Base-by-base conservation (phyloP, 345 rosid genomes). In the Cochlearia excelsa region DNA sequence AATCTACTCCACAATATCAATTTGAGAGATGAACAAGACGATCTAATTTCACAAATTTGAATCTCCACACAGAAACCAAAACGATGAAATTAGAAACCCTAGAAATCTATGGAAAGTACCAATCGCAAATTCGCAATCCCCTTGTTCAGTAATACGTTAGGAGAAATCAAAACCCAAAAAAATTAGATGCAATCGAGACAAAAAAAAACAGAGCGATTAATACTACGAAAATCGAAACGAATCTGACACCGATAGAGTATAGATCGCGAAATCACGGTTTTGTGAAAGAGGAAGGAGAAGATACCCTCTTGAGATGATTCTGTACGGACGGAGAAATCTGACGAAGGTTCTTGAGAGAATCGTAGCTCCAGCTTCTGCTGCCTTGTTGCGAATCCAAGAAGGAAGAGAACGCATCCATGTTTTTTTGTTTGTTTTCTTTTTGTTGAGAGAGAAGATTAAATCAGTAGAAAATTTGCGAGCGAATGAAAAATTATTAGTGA, bases 291-390 rank as follows among this genome's bases (percentile, higher is more conserved):
- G 46, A 46, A 1, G 34, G 43, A 48, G 26, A 51, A 8, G 10
- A 38, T 61, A 94, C 99, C 90, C 78, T 83, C 46, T 94, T 90
- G 39, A 94, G 97, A 77, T 94, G 99, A 16, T 74, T 44, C 74
- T 94, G 97, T 1, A 94, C 96, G 26, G 37, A 26, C 0, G 95
- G 92, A 56, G 96, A 87, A 72, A 94, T 72, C 68, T 72, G 76
- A 49, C 64, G 76, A 74, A 94, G 83, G 70, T 87, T 87, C 65
- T 71, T 71, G 43, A 71, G 84, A 46, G 95, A 77, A 29, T 84
- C 87, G 57, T 82, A 82, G 61, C 65, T 79, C 96, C 94, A 84
- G 29, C 73, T 63, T 70, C 69, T 40, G 60, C 66, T 67, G 50
- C 88, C 72, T 4, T 87, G 79, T 59, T 75, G 84, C 29, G 92